Evolutionary conservation across 768 basidiomycete species (phyloP), one percentile per base, ranked within the genome.

Genomic region (Tulasnella sp.): DNA sequence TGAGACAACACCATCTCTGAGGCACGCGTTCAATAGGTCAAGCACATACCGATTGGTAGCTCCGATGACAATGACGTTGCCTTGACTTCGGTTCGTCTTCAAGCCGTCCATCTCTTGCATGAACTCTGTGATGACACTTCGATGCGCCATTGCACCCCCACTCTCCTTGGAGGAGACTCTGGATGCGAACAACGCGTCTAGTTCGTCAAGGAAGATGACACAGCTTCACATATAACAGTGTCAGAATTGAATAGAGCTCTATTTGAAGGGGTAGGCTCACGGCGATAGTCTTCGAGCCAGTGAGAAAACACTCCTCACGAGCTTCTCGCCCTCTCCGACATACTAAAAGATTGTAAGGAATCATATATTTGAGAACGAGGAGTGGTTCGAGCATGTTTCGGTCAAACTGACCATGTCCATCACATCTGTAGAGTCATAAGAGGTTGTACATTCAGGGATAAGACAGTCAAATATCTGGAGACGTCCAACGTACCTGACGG

Each of bases 91-190:
- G 27, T 82, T 84, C 8, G 86, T 80, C 68, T 82, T 86, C 60
- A 97, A 73, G 2, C 92, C 92, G 66, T 97, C 92, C 92, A 97
- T 94, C 69, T 94, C 91, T 67, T 72, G 71, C 88, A 92, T 91
- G 69, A 91, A 91, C 70, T 92, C 87, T 9, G 89, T 92, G 68
- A 89, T 85, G 53, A 93, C 81, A 46, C 89, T 86, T 42, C 91
- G 77, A 66, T 94, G 91, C 4, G 90, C 89, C 65, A 86, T 78
- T 24, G 57, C 57, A 56, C 90, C 83, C 8, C 85, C 87, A 42
- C 82, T 83, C 53, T 87, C 85, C 10, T 85, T 78, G 2, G 79
- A 78, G 15, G 87, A 84, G 66, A 81, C 77, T 21, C 92, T 83
- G 44, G 91, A 88, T 42, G 89, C 87, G 65, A 96, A 91, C 3